Evolutionary conservation across 1,139 yeast species (phyloP).

Genomic region (Zygosaccharomyces sapae): DNA sequence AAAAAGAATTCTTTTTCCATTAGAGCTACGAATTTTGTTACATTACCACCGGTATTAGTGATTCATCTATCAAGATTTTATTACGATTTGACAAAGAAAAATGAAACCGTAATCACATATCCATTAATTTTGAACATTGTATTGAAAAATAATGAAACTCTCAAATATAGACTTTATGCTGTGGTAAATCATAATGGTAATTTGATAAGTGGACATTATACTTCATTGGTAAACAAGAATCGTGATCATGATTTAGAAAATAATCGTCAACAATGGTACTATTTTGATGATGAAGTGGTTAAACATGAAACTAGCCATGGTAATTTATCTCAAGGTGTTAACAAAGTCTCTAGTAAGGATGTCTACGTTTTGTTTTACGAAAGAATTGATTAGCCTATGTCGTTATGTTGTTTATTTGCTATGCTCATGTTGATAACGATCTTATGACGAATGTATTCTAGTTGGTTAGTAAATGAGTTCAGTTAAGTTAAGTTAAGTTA

Average conservation of each 20-base stretch:
- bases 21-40: conserved; percentile 56
- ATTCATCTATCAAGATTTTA: conserved; percentile 62
- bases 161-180: conserved; percentile 53
- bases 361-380: conserved; percentile 74
- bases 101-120: conserved; percentile 50
- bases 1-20: conserved; percentile 40
- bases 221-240: conserved; percentile 57
- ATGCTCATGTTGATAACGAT: no score
- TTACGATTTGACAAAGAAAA: conserved; percentile 53
- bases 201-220: conserved; percentile 70
- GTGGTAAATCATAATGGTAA: conserved; percentile 69
- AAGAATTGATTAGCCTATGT: conserved; percentile 34
- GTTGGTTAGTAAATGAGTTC: no score
- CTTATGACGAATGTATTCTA: no score
- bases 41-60: conserved; percentile 59
- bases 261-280: conserved; percentile 53
- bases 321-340: conserved; percentile 39
- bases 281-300: conserved; percentile 67
- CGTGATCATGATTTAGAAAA: conserved; percentile 33
- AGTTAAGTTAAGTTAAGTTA: no score
- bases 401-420: no score
- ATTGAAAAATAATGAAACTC: conserved; percentile 40
- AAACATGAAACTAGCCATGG: conserved; percentile 48
- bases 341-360: conserved; percentile 50
- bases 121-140: conserved; percentile 51